These are phyloP conservation scores for Kitagawia praeruptora DNA, from an alignment of 129 eudicot genomes.

Conservation along the genomic window DNA sequence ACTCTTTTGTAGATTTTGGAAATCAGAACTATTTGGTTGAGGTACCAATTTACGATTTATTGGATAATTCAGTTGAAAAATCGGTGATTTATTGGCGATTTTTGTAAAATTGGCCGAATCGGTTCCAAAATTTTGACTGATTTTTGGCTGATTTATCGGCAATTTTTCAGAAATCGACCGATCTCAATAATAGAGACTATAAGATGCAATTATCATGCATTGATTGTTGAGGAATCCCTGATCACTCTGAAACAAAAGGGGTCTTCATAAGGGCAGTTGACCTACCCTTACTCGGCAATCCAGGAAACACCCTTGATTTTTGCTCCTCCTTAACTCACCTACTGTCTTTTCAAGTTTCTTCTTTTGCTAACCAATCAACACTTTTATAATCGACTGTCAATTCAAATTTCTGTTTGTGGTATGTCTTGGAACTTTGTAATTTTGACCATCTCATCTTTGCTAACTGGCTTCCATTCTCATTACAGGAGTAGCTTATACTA, in stretches of 20 bases:
- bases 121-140: no score
- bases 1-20: no score
- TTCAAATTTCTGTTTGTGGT: not conserved
- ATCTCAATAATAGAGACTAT: no score
- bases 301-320: conserved; percentile 15
- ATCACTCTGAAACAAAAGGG: not conserved
- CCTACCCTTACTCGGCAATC: not conserved
- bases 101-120: no score
- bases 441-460: not conserved
- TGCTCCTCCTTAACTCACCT: conserved; percentile 15
- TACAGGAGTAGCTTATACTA: not conserved
- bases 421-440: conserved; percentile 6
- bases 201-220: not conserved
- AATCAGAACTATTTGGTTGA: no score
- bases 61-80: no score
- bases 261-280: conserved; percentile 10
- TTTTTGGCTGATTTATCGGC: no score
- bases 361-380: not conserved
- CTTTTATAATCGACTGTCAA: not conserved
- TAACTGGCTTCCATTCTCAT: not conserved
- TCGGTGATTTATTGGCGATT: no score
- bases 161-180: no score
- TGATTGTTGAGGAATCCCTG: not conserved
- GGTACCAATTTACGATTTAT: no score
- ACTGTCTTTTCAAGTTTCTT: not conserved